phyloP scores from a whole-genome alignment of 2,329 filamentous ascomycete species.

The Exophiala calicioides region DNA sequence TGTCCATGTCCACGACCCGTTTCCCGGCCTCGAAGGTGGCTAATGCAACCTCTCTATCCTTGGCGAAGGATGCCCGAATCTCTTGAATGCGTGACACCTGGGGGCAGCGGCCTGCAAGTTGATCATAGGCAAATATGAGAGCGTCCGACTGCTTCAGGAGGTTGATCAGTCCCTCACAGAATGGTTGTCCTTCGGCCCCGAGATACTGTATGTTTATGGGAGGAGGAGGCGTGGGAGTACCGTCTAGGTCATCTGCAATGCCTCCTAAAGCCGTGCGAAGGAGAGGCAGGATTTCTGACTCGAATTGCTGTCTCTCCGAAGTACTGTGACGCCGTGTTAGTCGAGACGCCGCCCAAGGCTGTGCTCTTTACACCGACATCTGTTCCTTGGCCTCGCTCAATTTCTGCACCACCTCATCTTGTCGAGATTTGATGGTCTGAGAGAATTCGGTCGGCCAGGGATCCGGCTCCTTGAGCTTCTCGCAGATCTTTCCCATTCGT shows the following conservation, averaged over 20 bases:
- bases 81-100: slow-evolving; percentile 12
- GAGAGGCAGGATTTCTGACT: slow-evolving; percentile 19
- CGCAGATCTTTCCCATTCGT: slow-evolving; percentile 18
- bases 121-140: slow-evolving; percentile 17
- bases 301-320: slow-evolving; percentile 10
- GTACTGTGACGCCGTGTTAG: slow-evolving; percentile 4
- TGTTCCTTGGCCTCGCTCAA: slow-evolving; percentile 14
- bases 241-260: slow-evolving; percentile 1
- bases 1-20: slow-evolving; percentile 12
- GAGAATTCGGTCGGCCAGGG: slow-evolving; percentile 19
- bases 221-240: not conserved
- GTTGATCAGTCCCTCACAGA: slow-evolving; percentile 12
- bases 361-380: slow-evolving; percentile 10
- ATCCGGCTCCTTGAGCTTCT: slow-evolving; percentile 21
- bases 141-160: slow-evolving; percentile 19
- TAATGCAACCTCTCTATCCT: slow-evolving; percentile 17
- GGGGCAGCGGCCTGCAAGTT: slow-evolving; percentile 9
- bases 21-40: slow-evolving; percentile 19
- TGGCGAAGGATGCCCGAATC: slow-evolving; percentile 14
- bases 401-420: slow-evolving; percentile 10
- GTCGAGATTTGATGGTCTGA: slow-evolving; percentile 9
- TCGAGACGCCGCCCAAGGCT: not conserved
- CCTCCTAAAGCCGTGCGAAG: slow-evolving; percentile 13
- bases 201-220: slow-evolving; percentile 17
- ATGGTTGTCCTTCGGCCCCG: slow-evolving; percentile 20